These are phyloP conservation scores for Fusarium torulosum DNA, from an alignment of 2,329 filamentous ascomycete genomes.

Conservation along the genomic window DNA sequence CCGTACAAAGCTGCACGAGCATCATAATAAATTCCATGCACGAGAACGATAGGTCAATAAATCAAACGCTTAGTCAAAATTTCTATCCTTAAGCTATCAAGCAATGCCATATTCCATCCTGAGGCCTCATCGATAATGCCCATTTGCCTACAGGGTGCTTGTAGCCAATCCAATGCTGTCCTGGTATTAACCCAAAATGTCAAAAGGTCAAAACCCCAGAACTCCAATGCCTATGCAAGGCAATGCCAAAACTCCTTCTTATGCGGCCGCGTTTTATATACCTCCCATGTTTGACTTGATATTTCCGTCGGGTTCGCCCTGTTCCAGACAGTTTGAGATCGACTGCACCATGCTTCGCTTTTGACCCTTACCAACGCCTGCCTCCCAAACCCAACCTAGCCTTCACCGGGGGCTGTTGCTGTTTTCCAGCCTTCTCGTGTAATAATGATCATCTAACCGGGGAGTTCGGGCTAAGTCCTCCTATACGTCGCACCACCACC, in stretches of 20 bases:
- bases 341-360: neutral
- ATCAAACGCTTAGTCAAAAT: neutral
- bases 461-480: conserved; percentile 48
- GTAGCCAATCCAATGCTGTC: conserved; percentile 15
- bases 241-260: conserved; percentile 33
- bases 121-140: neutral
- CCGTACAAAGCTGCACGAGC: no score
- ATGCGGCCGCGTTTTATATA: conserved; percentile 16
- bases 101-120: neutral
- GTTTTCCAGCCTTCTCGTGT: conserved; percentile 30
- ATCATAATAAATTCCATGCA: neutral
- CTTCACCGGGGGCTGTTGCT: conserved; percentile 27
- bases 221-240: conserved; percentile 15
- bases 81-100: neutral
- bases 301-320: neutral
- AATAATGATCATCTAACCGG: conserved; percentile 42
- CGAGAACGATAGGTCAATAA: neutral
- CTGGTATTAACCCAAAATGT: conserved; percentile 10
- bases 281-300: neutral
- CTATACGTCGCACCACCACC: conserved; percentile 57
- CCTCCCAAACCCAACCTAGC: neutral
- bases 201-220: conserved; percentile 5
- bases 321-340: conserved; percentile 2
- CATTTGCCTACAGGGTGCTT: conserved; percentile 5
- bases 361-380: neutral